Base-by-base conservation (phyloP, 129 eudicot genomes). In the Gnaphalium uliginosum region DNA sequence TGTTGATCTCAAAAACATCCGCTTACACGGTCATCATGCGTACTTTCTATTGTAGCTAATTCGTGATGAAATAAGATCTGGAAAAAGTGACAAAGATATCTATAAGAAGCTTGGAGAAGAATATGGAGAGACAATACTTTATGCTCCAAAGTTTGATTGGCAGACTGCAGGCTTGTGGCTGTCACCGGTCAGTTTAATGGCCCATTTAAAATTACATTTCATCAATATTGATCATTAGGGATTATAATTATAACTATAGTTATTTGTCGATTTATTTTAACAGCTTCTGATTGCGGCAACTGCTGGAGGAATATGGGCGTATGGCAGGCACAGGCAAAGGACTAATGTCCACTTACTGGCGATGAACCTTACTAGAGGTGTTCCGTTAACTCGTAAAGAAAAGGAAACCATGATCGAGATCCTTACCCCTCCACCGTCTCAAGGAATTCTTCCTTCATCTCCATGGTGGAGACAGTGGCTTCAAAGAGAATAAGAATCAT, bases 141-240 rank as follows among this genome's bases (percentile, higher is more conserved):
- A 93, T 75, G 83, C 90, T 27, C 98, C 98, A 60, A 93, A 90
- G 81, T 93, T 93, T 26, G 98, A 93, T 75, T 67, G 86, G 88
- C 98, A 93, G 85, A 90, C 98, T 76, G 98, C 98, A 43, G 96
- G 88, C 68, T 80, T 93, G 39, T 93, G 98, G 98, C 83, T 93
- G 18, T 85, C 96, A 27, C 96, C 96, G 48, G 98, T 93, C 39
- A 84, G 88, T 58, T 70, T 56, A 22, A 59, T 14, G 26, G 23
- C 69, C 46, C 43, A 14, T 27, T 51, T 29, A 8, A 71, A 15
- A 29, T 11, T 19, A 19, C 9, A 0, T 51, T 30, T 19, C 43
- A 51, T 32, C 57, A 17, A 2, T 48, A 0, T 0, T 11, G 21
- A 10, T 68, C 50, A 70, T 69, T 26, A 8, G 26, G 9, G 6